Evolutionary conservation across 73 alveolate species (phyloP), one percentile per base, ranked within the genome.

Genomic region (Paramecium octaurelia): DNA sequence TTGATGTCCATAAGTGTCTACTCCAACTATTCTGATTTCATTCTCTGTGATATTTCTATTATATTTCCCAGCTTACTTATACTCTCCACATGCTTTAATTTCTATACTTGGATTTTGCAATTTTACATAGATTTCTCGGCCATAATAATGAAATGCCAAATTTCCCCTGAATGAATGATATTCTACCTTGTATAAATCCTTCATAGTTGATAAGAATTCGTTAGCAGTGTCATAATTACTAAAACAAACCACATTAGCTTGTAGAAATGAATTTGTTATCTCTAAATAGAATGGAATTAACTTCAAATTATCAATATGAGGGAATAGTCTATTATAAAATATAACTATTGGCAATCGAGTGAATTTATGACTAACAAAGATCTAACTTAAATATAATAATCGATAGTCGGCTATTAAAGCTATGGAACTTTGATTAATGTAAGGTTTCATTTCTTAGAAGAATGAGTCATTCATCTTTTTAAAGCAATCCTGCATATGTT

Each of bases 171-270:
- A 40, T 8, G 91, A 80, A 24, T 80, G 54, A 43, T 42, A 80
- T 80, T 80, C 75, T 38, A 80, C 23, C 18, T 80, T 21, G 44
- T 80, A 80, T 3, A 43, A 43, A 40, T 80, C 91, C 14, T 80
- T 80, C 73, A 80, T 42, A 16, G n/a, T 80, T 7, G 44, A 14
- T 18, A 80, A 43, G 16, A 80, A 80, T 24, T 80, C 64, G 44
- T 80, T 80, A 20, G 91, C 91, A 23, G 91, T 80, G 23, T 80
- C 91, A 80, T 80, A 80, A 80, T 46, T 80, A 44, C 91, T 80
- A 46, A 80, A 80, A 80, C 91, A 80, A 0, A 80, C 23, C 1
- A 80, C 54, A 46, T 80, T 43, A 4, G 75, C 42, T 46, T 43
- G 18, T 18, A 80, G 12, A 60, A 80, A 80, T 3, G 57, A 42